Evolutionary conservation across 257 asterid species (phyloP), one percentile per base, ranked within the genome.

Genomic region (Marsdenia floribunda): DNA sequence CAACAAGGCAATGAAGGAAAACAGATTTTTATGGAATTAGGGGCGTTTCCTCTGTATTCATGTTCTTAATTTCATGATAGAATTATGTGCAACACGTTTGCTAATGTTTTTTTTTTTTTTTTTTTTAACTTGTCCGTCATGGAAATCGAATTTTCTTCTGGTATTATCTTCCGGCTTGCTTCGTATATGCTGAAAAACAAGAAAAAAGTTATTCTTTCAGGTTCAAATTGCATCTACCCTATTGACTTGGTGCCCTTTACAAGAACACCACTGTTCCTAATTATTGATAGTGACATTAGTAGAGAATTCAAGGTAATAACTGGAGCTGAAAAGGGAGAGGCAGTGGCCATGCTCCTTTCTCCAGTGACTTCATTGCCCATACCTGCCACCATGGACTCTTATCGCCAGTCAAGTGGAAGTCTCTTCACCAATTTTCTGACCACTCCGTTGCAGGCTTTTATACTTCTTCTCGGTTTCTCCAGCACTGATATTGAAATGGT

Each of bases 261-360:
- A 66, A 89, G 99, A 86, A 90, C 96, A 73, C 97, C 98, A 60
- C 90, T 94, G 75, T 90, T 94, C 81, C 75, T 94, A 59, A 81
- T 94, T 68, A 87, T 94, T 66, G 99, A 94, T 88, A 89, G 99
- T 70, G 96, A 92, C 80, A 83, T 77, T 69, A 90, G 98, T 83
- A 85, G 87, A 84, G 86, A 91, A 75, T 94, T 90, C 88, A 89
- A 83, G 97, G 99, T 84, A 87, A 79, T 94, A 76, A 85, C 85
- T 81, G 98, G 97, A 74, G 80, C 93, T 46, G 98, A 94, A 83
- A 94, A 92, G 83, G 97, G 99, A 76, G 99, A 94, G 83, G 87
- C 91, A 50, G 86, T 87, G 80, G 96, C 96, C 76, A 83, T 94
- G 87, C 96, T 94, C 64, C 89, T 94, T 65, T 94, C 99, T 72